Conservation (phyloP, 148 eudicot species). For the Talinum fruticosum region DNA sequence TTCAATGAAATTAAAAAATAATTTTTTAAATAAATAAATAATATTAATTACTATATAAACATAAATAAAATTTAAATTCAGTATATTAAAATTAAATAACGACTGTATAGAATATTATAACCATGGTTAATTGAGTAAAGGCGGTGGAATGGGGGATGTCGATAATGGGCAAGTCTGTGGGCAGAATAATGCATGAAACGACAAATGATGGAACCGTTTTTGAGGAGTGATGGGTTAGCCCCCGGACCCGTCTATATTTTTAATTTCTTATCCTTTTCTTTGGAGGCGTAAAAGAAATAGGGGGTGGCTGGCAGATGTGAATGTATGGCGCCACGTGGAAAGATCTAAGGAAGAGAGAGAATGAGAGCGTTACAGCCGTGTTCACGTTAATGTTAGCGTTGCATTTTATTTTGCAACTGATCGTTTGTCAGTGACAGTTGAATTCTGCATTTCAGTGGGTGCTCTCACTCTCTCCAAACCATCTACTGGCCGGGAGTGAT, state of each 20-base stretch:
- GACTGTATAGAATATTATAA: too few relatives aligned
- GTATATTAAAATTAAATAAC: too few relatives aligned
- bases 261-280: too few relatives aligned
- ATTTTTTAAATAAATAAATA: too few relatives aligned
- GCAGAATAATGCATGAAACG: not conserved
- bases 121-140: not conserved
- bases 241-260: too few relatives aligned
- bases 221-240: not conserved
- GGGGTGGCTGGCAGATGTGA: not conserved
- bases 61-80: too few relatives aligned
- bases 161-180: slow-evolving; percentile 2
- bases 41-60: too few relatives aligned
- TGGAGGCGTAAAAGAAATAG: not conserved
- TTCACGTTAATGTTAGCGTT: not conserved
- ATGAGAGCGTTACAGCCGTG: not conserved
- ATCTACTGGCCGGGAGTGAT: too few relatives aligned
- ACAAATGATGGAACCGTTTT: slow-evolving; percentile 10
- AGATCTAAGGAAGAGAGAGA: not conserved
- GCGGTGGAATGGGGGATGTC: slow-evolving; percentile 22
- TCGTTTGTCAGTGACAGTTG: too few relatives aligned
- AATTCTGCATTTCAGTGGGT: too few relatives aligned
- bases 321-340: not conserved
- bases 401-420: not conserved
- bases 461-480: too few relatives aligned
- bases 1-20: too few relatives aligned